Evolutionary conservation across 805 yeast species (phyloP).

Genomic region (Hanseniaspora nectarophila): DNA sequence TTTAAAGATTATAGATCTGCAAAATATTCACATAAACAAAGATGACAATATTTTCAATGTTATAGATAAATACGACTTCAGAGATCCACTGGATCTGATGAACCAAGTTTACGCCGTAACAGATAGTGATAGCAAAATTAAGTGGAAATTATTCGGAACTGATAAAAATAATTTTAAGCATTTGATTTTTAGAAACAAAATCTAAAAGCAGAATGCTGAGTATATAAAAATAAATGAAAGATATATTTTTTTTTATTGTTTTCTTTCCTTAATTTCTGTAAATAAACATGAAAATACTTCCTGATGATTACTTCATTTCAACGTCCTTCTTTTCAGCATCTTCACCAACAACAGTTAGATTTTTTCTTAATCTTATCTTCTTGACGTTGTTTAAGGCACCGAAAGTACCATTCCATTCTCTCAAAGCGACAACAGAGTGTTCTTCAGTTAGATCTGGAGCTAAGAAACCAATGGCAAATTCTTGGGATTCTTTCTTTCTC

Average conservation of each 20-base stretch:
- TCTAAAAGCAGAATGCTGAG: not conserved
- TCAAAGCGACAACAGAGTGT: conserved; percentile 46
- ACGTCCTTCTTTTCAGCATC: not conserved
- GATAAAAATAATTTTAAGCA: not conserved
- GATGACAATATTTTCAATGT: conserved; percentile 5
- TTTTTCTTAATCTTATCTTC: conserved; percentile 29
- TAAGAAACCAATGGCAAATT: conserved; percentile 55
- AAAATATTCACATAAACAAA: not conserved
- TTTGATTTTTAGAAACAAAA: not conserved
- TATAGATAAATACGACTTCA: conserved; percentile 7
- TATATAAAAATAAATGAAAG: not conserved
- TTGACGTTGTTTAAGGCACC: conserved; percentile 64
- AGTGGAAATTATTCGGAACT: conserved; percentile 1
- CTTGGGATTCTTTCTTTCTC: conserved; percentile 47
- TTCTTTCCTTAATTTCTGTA: not conserved
- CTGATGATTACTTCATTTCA: conserved; percentile 1
- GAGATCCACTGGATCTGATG: conserved; percentile 9
- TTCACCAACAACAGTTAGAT: conserved; percentile 19
- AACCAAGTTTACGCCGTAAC: not conserved
- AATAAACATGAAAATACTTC: too few species aligned
- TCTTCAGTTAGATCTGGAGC: conserved; percentile 61
- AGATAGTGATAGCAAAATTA: not conserved
- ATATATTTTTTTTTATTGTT: not conserved
- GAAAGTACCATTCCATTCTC: conserved; percentile 69
- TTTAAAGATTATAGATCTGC: conserved; percentile 7